phyloP scores from a whole-genome alignment of 371 early-diverging fungal genomes.

The Rhizomucor pusillus region DNA sequence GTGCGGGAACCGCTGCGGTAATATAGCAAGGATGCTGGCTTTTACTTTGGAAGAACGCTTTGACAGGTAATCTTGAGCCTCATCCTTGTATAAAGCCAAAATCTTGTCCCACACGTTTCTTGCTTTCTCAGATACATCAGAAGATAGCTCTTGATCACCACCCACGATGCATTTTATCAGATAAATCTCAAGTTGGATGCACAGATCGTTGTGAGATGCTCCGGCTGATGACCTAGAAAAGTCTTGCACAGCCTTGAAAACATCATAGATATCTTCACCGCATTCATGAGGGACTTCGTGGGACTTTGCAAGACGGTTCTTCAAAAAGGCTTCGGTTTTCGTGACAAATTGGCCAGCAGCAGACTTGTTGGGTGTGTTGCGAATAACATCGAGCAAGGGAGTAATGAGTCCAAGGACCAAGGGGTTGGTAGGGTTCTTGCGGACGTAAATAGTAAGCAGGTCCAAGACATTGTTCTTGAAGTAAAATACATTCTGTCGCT shows the following conservation, averaged over 20 bases:
- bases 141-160: slow-evolving; percentile 25
- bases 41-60: slow-evolving; percentile 67
- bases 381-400: slow-evolving; percentile 64
- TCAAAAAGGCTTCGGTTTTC: slow-evolving; percentile 63
- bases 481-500: slow-evolving; percentile 74
- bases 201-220: slow-evolving; percentile 40
- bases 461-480: slow-evolving; percentile 89
- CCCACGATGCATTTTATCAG: slow-evolving; percentile 56
- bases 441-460: slow-evolving; percentile 73
- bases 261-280: slow-evolving; percentile 50
- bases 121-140: slow-evolving; percentile 19
- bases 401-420: slow-evolving; percentile 69
- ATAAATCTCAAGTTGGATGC: slow-evolving; percentile 47
- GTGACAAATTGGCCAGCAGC: slow-evolving; percentile 66
- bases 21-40: slow-evolving; percentile 61
- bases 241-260: slow-evolving; percentile 69
- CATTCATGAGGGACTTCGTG: slow-evolving; percentile 60
- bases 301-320: slow-evolving; percentile 57
- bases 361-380: slow-evolving; percentile 50
- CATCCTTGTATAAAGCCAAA: slow-evolving; percentile 43
- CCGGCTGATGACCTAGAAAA: slow-evolving; percentile 56
- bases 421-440: slow-evolving; percentile 66
- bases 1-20: slow-evolving; percentile 62
- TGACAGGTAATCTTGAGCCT: slow-evolving; percentile 64
- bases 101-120: slow-evolving; percentile 24